Evolutionary conservation across 306 rosid species (phyloP).

Genomic region (Senna siamea): DNA sequence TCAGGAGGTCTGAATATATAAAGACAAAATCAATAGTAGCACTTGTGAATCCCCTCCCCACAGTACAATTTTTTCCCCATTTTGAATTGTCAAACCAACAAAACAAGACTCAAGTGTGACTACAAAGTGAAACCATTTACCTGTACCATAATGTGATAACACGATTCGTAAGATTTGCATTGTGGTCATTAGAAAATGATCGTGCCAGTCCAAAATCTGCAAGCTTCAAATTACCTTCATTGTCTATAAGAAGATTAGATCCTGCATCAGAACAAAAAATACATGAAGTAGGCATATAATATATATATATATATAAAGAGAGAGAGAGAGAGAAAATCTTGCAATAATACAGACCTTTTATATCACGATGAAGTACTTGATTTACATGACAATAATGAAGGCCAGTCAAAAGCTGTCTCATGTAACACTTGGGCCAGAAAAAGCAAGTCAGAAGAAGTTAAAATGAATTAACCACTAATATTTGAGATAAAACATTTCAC

Average conservation of each 20-base stretch:
- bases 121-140: constrained; percentile 38
- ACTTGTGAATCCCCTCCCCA: not conserved
- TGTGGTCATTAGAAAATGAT: constrained; percentile 56
- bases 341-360: constrained; percentile 56
- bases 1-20: constrained; percentile 72
- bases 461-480: not conserved
- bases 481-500: constrained; percentile 7
- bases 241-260: constrained; percentile 76
- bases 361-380: constrained; percentile 80
- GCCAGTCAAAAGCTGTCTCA: constrained; percentile 73
- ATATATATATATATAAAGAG: not conserved
- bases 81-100: not conserved
- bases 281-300: constrained; percentile 17
- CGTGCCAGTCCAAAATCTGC: constrained; percentile 82
- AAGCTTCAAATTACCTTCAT: constrained; percentile 71
- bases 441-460: constrained; percentile 29
- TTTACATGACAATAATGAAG: constrained; percentile 74
- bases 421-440: constrained; percentile 60
- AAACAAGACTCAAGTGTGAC: not conserved
- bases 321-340: not conserved
- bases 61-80: not conserved
- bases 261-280: constrained; percentile 54
- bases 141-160: constrained; percentile 80
- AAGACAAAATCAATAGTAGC: constrained; percentile 23
- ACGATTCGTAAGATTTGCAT: constrained; percentile 71